These are phyloP conservation scores for Lycium barbarum DNA, from an alignment of 257 asterid species.

Conservation along the genomic window DNA sequence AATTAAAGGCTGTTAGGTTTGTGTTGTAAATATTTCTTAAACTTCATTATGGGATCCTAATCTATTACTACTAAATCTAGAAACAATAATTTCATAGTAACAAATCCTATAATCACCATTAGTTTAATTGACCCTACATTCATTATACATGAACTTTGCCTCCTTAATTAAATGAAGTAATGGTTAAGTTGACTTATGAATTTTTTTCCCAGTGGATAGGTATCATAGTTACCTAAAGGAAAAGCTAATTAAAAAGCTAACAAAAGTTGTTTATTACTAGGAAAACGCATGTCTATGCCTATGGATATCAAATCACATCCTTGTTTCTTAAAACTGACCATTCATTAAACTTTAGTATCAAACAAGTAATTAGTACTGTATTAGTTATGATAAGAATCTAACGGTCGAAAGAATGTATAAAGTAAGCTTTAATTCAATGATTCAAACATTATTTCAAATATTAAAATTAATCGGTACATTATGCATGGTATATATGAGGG, in stretches of 20 bases:
- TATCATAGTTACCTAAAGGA: slow-evolving; percentile 9
- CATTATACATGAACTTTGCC: slow-evolving; percentile 44
- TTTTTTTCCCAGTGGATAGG: neutral
- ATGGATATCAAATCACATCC: neutral
- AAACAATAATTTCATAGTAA: slow-evolving; percentile 44
- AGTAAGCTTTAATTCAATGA: neutral
- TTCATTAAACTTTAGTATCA: neutral
- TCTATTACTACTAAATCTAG: slow-evolving; percentile 36
- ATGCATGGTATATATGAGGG: neutral
- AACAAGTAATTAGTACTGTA: neutral
- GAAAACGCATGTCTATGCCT: neutral
- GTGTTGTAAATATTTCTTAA: slow-evolving; percentile 33
- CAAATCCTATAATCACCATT: slow-evolving; percentile 33
- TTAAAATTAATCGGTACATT: neutral
- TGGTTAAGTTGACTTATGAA: slow-evolving; percentile 19
- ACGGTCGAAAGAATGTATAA: slow-evolving; percentile 36
- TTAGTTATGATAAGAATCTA: slow-evolving; percentile 37
- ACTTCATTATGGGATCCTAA: slow-evolving; percentile 40
- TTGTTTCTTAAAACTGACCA: slow-evolving; percentile 16
- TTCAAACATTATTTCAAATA: neutral
- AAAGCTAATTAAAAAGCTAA: neutral
- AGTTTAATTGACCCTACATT: slow-evolving; percentile 42
- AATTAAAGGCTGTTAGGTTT: slow-evolving; percentile 36
- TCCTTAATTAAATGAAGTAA: slow-evolving; percentile 3
- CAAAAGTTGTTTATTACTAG: neutral